Percentiles rank a stretch among this genome's conserved stretches.
Evolutionary conservation across 768 basidiomycete genomes (phyloP).

Genomic region (Piloderma croceum): DNA sequence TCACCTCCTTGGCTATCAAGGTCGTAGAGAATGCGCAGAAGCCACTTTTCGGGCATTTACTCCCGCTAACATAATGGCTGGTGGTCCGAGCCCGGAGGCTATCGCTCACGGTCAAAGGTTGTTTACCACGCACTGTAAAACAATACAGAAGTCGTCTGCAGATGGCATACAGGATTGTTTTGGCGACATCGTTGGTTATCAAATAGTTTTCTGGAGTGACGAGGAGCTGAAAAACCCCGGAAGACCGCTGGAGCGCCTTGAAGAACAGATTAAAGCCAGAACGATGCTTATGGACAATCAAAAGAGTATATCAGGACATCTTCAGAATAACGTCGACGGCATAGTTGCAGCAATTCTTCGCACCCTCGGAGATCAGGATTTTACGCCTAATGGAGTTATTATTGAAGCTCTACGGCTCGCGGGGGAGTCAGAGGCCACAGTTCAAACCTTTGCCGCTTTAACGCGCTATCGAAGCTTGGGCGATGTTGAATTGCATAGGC

Average conservation of each 20-base stretch:
- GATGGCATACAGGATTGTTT: slow-evolving; percentile 62
- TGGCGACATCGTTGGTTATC: slow-evolving; percentile 62
- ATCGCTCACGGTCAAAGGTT: slow-evolving; percentile 35
- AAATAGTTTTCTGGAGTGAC: slow-evolving; percentile 46
- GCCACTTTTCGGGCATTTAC: slow-evolving; percentile 64
- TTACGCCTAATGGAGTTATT: slow-evolving; percentile 47
- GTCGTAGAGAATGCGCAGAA: slow-evolving; percentile 60
- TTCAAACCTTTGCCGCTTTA: slow-evolving; percentile 43
- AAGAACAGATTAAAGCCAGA: slow-evolving; percentile 30
- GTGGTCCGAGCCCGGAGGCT: slow-evolving; percentile 24
- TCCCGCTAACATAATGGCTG: slow-evolving; percentile 55
- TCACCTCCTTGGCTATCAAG: slow-evolving; percentile 68
- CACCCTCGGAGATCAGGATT: slow-evolving; percentile 64
- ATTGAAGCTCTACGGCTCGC: slow-evolving; percentile 34
- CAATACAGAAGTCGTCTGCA: slow-evolving; percentile 39
- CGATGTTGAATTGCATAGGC: slow-evolving; percentile 49
- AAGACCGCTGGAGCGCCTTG: slow-evolving; percentile 24
- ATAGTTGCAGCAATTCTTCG: slow-evolving; percentile 57
- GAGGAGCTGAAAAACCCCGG: slow-evolving; percentile 16
- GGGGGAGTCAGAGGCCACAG: slow-evolving; percentile 32
- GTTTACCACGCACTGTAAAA: slow-evolving; percentile 60
- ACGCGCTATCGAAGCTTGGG: slow-evolving; percentile 45
- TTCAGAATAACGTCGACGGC: slow-evolving; percentile 45
- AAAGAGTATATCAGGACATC: slow-evolving; percentile 28
- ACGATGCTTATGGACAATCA: slow-evolving; percentile 25